Conservation (phyloP, 2,329 filamentous ascomycete species). For the Fusarium sp. region DNA sequence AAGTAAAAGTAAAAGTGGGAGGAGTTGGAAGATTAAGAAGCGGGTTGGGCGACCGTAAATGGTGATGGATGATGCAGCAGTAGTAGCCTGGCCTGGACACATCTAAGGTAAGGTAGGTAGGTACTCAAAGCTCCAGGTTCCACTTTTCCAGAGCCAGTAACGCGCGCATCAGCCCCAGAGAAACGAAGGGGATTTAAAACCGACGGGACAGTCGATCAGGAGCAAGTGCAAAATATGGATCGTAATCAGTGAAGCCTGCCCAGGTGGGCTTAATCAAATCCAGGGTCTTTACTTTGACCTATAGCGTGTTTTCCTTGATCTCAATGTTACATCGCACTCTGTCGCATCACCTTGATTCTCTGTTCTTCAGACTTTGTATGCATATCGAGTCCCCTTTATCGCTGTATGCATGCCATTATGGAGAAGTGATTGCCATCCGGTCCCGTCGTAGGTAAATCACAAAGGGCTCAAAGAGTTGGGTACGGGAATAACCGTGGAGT, state of each 20-base stretch:
- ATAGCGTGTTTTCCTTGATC: not conserved
- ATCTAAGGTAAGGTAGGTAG: constrained; percentile 1
- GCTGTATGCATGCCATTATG: not conserved
- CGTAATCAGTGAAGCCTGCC: not conserved
- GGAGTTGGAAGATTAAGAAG: constrained; percentile 29
- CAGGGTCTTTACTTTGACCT: not conserved
- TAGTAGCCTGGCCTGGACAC: constrained; percentile 40
- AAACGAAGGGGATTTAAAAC: not conserved
- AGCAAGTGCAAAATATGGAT: not conserved
- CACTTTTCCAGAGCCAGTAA: constrained; percentile 30
- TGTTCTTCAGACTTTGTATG: not conserved
- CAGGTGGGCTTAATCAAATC: not conserved
- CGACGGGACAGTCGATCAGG: not conserved
- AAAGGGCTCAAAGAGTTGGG: not conserved
- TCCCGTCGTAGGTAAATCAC: not conserved
- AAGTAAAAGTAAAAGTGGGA: constrained; percentile 24
- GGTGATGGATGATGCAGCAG: constrained; percentile 44
- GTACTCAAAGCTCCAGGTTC: constrained; percentile 15
- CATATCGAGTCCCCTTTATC: not conserved
- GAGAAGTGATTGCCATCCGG: not conserved
- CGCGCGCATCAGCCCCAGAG: not conserved
- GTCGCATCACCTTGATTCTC: not conserved
- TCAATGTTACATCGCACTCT: not conserved
- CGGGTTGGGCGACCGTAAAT: constrained; percentile 19
- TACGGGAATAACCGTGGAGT: not conserved